Conservation (phyloP, 352 stramenopile genomes). For the Phytophthora sp. region DNA sequence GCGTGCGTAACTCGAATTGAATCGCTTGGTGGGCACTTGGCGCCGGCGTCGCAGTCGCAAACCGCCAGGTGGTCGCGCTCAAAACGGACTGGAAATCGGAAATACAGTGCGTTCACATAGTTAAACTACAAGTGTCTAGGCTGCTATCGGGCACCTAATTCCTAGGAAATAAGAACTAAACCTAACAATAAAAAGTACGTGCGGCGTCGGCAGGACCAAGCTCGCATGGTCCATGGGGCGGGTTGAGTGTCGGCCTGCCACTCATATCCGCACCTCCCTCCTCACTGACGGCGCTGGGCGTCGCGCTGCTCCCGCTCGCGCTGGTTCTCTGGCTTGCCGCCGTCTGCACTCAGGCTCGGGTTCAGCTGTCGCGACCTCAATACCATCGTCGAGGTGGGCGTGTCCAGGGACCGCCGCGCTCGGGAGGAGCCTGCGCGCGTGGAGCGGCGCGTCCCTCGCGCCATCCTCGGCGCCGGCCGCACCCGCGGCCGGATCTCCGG, state of each 20-base stretch:
- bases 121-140: conserved; percentile 42
- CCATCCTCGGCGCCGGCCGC: conserved; percentile 55
- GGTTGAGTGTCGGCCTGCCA: conserved; percentile 7
- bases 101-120: conserved; percentile 25
- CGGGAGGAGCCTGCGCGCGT: conserved; percentile 39
- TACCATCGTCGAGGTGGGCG: conserved; percentile 62
- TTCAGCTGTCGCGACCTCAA: conserved; percentile 65
- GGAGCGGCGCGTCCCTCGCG: conserved; percentile 43
- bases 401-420: conserved; percentile 49
- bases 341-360: conserved; percentile 38
- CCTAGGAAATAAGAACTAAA: conserved; percentile 45
- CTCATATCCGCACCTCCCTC: conserved; percentile 13
- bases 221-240: conserved; percentile 3
- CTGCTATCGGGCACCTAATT: conserved; percentile 25
- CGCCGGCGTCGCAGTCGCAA: no score
- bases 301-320: conserved; percentile 48
- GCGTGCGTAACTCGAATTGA: background rate
- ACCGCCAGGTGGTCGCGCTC: no score
- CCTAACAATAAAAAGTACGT: conserved; percentile 33
- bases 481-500: conserved; percentile 49
- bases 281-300: conserved; percentile 41
- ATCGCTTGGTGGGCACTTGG: conserved; percentile 9
- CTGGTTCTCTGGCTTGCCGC: conserved; percentile 42
- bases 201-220: background rate
- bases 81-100: no score